Base-by-base conservation (phyloP, 1,284 basidiomycete genomes). In the Irpex sp. region DNA sequence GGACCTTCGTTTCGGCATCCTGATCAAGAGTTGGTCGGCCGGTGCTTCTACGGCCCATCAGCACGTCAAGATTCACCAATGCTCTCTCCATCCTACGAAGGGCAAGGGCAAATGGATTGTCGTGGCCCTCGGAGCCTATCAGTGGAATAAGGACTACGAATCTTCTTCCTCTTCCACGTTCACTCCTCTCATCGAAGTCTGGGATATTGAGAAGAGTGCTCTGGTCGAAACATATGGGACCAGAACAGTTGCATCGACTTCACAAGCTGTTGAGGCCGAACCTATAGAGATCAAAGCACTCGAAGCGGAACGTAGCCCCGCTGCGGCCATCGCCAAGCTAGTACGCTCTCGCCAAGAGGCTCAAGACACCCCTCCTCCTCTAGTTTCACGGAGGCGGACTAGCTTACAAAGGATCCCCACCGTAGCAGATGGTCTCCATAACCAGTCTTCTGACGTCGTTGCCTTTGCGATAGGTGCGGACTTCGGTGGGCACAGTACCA, bases 1-100 rank as follows among this genome's bases (percentile, higher is more conserved):
- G 95, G 97, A 99, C 76, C 84, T 95, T 58, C 88, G 97, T 1
- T 98, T 98, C 68, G 94, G 94, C 0, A 78, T 98, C n/a, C 77
- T 92, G 5, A 79, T 98, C 68, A 90, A 91, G 72, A 92, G 87
- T 58, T 98, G 96, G 96, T 85, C 87, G 66, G 87, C 88, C 0
- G 88, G 87, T n/a, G 79, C 81, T 8, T 79, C 87, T 0, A 79
- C 83, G 9, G 78, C 77, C 0, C 83, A 85, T 0, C 76, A 77
- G 57, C 78, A 79, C 11, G 81, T 79, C 2, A 81, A 85, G 15
- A 84, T 94, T 26, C 83, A 92, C 64, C 86, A 92, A 68, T 88
- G 89, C 67, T 83, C 81, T 4, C 78, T 95, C 0, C 95, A 98
- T 71, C 95, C 95, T 0, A 86, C 89, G 0, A 93, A 89, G 68